Conservation (phyloP, 441 rosid species). For the Euphorbia celastroides region DNA sequence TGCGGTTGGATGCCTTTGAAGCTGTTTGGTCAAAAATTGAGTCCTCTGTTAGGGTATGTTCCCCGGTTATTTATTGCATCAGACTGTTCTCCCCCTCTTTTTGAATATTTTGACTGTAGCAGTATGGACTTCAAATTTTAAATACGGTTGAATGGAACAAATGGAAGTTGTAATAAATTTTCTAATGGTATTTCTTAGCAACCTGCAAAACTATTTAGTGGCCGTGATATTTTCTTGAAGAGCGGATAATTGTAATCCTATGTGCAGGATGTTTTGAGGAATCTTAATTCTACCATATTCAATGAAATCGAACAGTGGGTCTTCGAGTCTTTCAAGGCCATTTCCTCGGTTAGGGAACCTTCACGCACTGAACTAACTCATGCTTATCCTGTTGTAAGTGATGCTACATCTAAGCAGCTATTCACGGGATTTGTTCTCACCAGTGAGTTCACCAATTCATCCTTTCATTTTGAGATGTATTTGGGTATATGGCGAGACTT, state of each 20-base stretch:
- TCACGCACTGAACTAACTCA: constrained; percentile 48
- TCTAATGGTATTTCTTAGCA: background rate
- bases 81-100: background rate
- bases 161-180: background rate
- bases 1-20: constrained; percentile 54
- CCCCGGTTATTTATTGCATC: constrained; percentile 11
- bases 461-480: constrained; percentile 12
- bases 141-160: background rate
- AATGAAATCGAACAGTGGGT: constrained; percentile 65
- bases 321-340: constrained; percentile 47
- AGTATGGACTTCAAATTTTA: background rate
- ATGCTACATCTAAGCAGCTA: constrained; percentile 57
- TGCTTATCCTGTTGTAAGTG: constrained; percentile 51
- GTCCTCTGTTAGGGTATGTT: constrained; percentile 46
- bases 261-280: constrained; percentile 70
- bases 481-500: background rate
- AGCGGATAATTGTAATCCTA: constrained; percentile 2
- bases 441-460: constrained; percentile 49
- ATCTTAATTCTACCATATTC: constrained; percentile 42
- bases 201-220: background rate
- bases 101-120: background rate
- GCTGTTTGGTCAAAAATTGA: constrained; percentile 77
- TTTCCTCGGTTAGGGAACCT: constrained; percentile 36
- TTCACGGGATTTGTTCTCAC: constrained; percentile 74
- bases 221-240: background rate